Evolutionary conservation across 495 filamentous ascomycete genomes (phyloP).

Genomic region (Penicillium paradoxum): DNA sequence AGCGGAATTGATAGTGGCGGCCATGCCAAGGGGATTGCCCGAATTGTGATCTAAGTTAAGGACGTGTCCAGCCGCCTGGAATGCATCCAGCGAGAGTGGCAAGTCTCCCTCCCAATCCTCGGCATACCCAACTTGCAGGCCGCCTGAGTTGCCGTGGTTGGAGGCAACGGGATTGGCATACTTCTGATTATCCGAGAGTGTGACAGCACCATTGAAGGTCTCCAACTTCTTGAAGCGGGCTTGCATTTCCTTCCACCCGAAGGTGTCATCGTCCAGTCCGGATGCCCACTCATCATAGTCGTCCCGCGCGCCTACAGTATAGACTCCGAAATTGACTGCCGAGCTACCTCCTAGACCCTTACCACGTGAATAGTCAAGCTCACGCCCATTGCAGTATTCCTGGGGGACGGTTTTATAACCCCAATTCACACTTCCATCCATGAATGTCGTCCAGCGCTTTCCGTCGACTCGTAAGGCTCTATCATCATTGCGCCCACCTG

Average conservation of each 20-base stretch:
- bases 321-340: slow-evolving; percentile 61
- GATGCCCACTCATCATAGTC: slow-evolving; percentile 58
- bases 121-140: slow-evolving; percentile 43
- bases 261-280: slow-evolving; percentile 39
- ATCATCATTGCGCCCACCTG: slow-evolving; percentile 49
- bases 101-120: slow-evolving; percentile 48
- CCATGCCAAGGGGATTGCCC: slow-evolving; percentile 57
- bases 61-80: slow-evolving; percentile 43
- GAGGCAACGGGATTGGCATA: slow-evolving; percentile 24
- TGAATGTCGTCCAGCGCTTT: slow-evolving; percentile 49
- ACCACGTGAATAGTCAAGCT: slow-evolving; percentile 54
- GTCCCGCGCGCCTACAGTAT: slow-evolving; percentile 49
- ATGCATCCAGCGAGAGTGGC: slow-evolving; percentile 36
- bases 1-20: slow-evolving; percentile 43
- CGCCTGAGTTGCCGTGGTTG: slow-evolving; percentile 49
- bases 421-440: slow-evolving; percentile 49
- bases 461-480: slow-evolving; percentile 42
- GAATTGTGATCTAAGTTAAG: slow-evolving; percentile 54
- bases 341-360: slow-evolving; percentile 56
- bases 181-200: slow-evolving; percentile 29
- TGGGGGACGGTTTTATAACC: slow-evolving; percentile 58
- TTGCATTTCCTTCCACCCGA: slow-evolving; percentile 46
- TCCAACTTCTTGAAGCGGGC: slow-evolving; percentile 49
- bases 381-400: slow-evolving; percentile 41
- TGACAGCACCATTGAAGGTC: slow-evolving; percentile 42